Base-by-base conservation (phyloP, 129 eudicot genomes). In the Saposhnikovia divaricata region DNA sequence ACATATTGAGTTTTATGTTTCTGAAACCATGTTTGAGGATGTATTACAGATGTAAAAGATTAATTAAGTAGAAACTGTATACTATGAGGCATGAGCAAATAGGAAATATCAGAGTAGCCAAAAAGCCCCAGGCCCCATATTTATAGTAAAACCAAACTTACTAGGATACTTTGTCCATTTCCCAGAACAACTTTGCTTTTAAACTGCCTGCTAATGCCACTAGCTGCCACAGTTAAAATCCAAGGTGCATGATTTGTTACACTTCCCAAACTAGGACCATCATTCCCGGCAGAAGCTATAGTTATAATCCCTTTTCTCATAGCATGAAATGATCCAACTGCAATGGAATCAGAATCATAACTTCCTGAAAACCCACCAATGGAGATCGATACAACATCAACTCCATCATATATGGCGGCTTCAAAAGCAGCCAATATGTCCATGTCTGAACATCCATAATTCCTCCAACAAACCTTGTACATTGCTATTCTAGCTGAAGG, bases 401-500 rank as follows among this genome's bases (percentile, higher is more conserved):
- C 99, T 4, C 99, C 99, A 79, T 95, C 97, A 38, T 84, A 80
- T 75, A 95, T 90, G 78, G 99, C 99, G 5, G 90, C 89, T 9
- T 95, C 96, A 81, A 95, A 90, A 50, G 94, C 99, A 10, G 99
- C 99, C 55, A 95, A 85, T 77, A 95, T 84, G 91, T 95, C 96
- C 91, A 89, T 88, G 81, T 95, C 99, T 0, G 94, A 77, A 79
- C 99, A 95, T 25, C 96, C 99, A 2, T 82, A 74, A 77, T 80
- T 82, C 31, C 83, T 89, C 98, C 98, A 94, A 66, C 99, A 95
- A 27, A 95, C 99, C 80, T 92, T 95, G 91, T 95, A 95, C 88
- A 87, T 82, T 50, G 99, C 97, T 37, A 95, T 85, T 45, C 99
- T 85, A 43, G 99, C 97, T 6, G 94, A 83, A 38, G 98, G 98